A percentile compares a stretch with the other conserved stretches of the same genome.
Conservation (phyloP, 1,139 yeast species). For the Pichia sp. region DNA sequence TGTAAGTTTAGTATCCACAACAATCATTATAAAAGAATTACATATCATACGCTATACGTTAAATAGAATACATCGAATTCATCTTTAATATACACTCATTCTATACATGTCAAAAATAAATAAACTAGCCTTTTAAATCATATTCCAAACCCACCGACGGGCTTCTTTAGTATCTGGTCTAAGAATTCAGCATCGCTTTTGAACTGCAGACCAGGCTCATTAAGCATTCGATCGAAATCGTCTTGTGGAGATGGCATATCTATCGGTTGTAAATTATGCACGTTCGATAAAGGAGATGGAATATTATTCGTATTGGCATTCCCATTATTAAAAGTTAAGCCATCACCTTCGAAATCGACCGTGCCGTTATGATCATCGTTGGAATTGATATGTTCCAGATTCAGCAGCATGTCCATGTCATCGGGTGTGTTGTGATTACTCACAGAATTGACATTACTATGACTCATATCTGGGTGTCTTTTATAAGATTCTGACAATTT, state of each 20-base stretch:
- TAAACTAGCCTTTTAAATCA: too few species aligned
- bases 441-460: neutral
- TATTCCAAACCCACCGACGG: conserved; percentile 1
- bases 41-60: too few species aligned
- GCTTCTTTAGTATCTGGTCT: conserved; percentile 14
- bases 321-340: neutral
- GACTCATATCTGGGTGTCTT: neutral
- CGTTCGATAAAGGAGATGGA: neutral
- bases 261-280: neutral
- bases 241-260: conserved; percentile 1
- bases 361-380: too few species aligned
- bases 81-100: too few species aligned
- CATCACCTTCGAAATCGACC: too few species aligned
- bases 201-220: conserved; percentile 12
- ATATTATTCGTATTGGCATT: neutral
- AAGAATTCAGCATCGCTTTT: conserved; percentile 17
- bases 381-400: neutral
- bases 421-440: neutral
- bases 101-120: too few species aligned
- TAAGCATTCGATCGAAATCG: conserved; percentile 5
- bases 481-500: conserved; percentile 12
- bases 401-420: conserved; percentile 2
- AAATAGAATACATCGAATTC: too few species aligned
- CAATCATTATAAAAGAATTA: too few species aligned
- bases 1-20: too few species aligned